A percentile compares a stretch with the other conserved stretches of the same genome.
Conservation (phyloP, 2,329 filamentous ascomycete species). For the Stachybotrys elegans region DNA sequence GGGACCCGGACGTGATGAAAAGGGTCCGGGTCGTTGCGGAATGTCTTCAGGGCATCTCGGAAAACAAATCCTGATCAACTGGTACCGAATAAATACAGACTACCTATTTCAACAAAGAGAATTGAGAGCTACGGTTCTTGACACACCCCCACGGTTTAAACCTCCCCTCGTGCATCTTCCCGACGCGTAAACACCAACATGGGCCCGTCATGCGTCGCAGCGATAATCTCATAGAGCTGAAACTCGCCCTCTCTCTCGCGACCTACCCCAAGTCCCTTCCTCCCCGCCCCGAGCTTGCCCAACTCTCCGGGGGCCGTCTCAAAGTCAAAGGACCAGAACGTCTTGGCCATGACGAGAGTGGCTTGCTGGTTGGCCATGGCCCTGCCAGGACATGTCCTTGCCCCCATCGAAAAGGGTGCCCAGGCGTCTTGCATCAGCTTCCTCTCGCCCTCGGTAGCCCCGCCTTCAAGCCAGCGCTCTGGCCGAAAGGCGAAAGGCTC, state of each 20-base stretch:
- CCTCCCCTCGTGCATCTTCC: too few species aligned
- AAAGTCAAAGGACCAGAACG: background rate
- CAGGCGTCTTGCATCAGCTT: background rate
- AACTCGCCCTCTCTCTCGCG: background rate
- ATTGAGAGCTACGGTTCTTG: too few species aligned
- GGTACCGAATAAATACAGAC: too few species aligned
- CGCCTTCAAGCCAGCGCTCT: constrained; percentile 31
- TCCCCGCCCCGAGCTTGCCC: background rate
- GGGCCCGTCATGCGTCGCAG: background rate
- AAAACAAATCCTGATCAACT: background rate
- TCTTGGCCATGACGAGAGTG: background rate
- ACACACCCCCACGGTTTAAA: too few species aligned
- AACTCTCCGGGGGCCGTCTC: background rate
- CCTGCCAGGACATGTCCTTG: background rate
- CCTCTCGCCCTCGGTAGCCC: background rate
- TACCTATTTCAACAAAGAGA: too few species aligned
- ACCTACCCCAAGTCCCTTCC: background rate
- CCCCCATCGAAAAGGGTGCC: background rate
- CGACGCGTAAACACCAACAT: background rate
- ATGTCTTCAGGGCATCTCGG: background rate
- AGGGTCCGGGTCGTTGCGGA: background rate
- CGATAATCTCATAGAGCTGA: background rate
- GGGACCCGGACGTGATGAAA: too few species aligned
- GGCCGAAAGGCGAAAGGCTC: constrained; percentile 33
- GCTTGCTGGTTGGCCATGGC: background rate